phyloP scores from a whole-genome alignment of 2,329 filamentous ascomycete genomes.

The Colletotrichum liriopes region DNA sequence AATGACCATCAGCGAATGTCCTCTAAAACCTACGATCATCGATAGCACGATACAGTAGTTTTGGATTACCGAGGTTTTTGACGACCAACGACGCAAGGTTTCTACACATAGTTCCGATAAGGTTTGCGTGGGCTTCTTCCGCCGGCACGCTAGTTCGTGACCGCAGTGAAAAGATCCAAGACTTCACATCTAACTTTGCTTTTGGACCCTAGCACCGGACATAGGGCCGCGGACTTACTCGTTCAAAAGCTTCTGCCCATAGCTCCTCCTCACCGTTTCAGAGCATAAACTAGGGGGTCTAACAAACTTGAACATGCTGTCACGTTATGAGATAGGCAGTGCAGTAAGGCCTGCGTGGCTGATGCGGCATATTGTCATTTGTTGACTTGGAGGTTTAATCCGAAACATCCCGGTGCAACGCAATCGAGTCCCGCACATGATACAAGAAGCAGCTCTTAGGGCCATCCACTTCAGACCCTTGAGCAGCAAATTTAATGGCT shows the following conservation, averaged over 20 bases:
- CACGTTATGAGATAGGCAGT: not conserved
- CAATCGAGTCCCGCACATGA: not conserved
- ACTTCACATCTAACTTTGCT: not conserved
- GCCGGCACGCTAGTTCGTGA: not conserved
- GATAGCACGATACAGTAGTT: not conserved
- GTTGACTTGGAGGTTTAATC: not conserved
- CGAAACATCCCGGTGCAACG: not conserved
- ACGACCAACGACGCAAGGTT: not conserved
- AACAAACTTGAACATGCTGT: not conserved
- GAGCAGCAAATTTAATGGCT: not conserved
- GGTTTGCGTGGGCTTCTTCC: not conserved
- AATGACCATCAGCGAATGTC: not conserved
- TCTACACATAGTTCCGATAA: not conserved
- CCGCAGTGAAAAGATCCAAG: not conserved
- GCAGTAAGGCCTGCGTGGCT: not conserved
- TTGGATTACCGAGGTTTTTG: not conserved
- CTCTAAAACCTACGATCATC: not conserved
- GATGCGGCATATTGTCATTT: not conserved
- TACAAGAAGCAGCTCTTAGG: not conserved
- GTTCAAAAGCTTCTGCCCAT: conserved; percentile 5
- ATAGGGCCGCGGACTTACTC: no score
- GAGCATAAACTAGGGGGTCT: not conserved
- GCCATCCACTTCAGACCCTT: not conserved
- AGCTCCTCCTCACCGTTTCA: not conserved
- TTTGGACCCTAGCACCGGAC: not conserved